Conservation (phyloP, 345 rosid species). For the Psidium guajava region DNA sequence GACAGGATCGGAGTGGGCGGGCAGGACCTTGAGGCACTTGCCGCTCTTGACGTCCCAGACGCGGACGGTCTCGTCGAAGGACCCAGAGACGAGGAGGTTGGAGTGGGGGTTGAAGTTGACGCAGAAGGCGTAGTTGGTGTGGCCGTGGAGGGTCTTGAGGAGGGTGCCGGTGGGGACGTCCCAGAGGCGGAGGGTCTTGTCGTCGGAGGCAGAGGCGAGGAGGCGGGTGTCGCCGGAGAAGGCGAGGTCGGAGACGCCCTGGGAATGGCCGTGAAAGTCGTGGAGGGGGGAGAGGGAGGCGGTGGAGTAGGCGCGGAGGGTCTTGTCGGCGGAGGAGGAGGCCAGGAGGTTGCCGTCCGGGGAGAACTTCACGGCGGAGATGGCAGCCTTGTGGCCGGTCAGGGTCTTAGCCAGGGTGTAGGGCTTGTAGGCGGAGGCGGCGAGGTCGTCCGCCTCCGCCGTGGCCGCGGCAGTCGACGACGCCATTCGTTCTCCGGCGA, state of each 20-base stretch:
- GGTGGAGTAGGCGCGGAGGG: conserved; percentile 55
- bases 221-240: conserved; percentile 81
- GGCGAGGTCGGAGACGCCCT: conserved; percentile 79
- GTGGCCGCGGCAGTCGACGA: not conserved
- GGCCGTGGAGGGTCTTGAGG: conserved; percentile 62
- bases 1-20: conserved; percentile 91
- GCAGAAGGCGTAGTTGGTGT: conserved; percentile 77
- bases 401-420: conserved; percentile 73
- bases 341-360: conserved; percentile 79
- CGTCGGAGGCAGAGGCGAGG: conserved; percentile 91
- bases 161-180: conserved; percentile 61
- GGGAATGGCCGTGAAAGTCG: conserved; percentile 59
- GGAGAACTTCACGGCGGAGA: conserved; percentile 86
- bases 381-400: conserved; percentile 47
- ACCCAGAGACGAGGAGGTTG: conserved; percentile 85
- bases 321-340: conserved; percentile 81
- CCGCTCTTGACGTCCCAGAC: conserved; percentile 88
- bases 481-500: not conserved
- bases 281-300: conserved; percentile 27
- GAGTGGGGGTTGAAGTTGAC: conserved; percentile 81
- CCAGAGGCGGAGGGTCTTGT: conserved; percentile 88
- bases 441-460: not conserved
- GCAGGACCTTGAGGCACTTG: conserved; percentile 80
- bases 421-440: conserved; percentile 35
- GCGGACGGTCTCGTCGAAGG: conserved; percentile 88